Conservation (phyloP, 148 eudicot species). For the Spergularia bocconei region DNA sequence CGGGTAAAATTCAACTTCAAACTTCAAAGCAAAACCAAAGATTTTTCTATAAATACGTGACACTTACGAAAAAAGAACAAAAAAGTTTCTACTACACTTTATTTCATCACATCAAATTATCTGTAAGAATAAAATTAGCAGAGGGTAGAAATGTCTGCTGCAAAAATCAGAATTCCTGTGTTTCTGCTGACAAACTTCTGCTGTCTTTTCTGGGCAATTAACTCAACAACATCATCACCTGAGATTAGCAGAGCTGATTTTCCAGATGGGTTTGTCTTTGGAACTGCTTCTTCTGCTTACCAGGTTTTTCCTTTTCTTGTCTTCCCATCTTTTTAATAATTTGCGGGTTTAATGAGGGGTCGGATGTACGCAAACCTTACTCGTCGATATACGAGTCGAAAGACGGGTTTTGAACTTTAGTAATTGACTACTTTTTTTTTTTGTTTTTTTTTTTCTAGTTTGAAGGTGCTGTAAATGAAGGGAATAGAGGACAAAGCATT, state of each 20-base stretch:
- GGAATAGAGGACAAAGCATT: constrained; percentile 79
- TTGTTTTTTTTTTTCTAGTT: constrained; percentile 35
- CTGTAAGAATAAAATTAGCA: no score
- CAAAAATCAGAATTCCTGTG: constrained; percentile 1
- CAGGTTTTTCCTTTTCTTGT: constrained; percentile 40
- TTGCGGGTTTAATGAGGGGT: no score
- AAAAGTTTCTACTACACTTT: no score
- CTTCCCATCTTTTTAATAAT: no score
- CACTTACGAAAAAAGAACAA: no score
- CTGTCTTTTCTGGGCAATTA: background rate
- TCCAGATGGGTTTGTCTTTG: constrained; percentile 73
- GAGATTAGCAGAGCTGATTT: constrained; percentile 54
- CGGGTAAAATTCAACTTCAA: no score
- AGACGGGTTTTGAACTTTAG: no score
- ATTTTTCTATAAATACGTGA: no score
- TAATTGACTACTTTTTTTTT: background rate
- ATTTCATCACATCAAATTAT: no score
- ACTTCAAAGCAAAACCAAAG: no score
- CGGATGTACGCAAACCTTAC: no score
- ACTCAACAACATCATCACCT: background rate
- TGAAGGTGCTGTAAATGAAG: constrained; percentile 97
- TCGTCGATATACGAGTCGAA: no score
- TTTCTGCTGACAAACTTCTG: constrained; percentile 14
- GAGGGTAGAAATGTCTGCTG: background rate
- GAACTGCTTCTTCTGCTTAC: constrained; percentile 94